Percentiles rank a stretch among this genome's conserved stretches.
Evolutionary conservation across 495 filamentous ascomycete species (phyloP).

Genomic region (Xylaria flabelliformis): DNA sequence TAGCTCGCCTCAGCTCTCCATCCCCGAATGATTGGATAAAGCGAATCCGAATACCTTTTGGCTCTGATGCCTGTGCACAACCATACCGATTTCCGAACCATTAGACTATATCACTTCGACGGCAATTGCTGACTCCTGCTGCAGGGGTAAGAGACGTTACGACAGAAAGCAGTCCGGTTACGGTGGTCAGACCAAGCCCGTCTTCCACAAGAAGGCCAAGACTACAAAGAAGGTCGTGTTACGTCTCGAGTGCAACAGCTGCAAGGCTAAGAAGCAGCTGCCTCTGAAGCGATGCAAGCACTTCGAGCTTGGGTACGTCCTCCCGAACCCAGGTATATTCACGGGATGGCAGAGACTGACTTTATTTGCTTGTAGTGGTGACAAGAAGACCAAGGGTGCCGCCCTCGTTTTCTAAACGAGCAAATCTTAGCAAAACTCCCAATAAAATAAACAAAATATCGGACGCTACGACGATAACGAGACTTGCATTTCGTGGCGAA

Average conservation of each 20-base stretch:
- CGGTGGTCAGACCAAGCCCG: slow-evolving; percentile 95
- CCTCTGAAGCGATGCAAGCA: slow-evolving; percentile 99
- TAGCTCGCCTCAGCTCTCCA: background rate
- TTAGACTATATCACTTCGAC: slow-evolving; percentile 65
- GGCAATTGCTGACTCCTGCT: slow-evolving; percentile 49
- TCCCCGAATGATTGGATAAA: background rate
- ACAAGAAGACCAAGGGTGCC: slow-evolving; percentile 99
- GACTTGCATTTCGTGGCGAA: slow-evolving; percentile 32
- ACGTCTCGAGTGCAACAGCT: slow-evolving; percentile 90
- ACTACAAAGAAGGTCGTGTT: slow-evolving; percentile 99
- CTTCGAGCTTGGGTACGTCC: slow-evolving; percentile 95
- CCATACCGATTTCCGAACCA: background rate
- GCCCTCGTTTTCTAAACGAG: slow-evolving; percentile 91
- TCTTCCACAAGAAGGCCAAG: slow-evolving; percentile 99
- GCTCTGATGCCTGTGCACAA: background rate
- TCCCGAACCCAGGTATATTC: background rate
- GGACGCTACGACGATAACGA: slow-evolving; percentile 34
- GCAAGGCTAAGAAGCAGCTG: slow-evolving; percentile 99
- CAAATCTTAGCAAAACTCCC: slow-evolving; percentile 22
- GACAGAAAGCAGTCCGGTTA: slow-evolving; percentile 99
- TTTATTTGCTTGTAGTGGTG: slow-evolving; percentile 71
- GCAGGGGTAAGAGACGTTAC: slow-evolving; percentile 95
- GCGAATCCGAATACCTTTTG: background rate
- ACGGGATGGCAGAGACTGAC: slow-evolving; percentile 5
- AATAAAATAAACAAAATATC: slow-evolving; percentile 32